phyloP scores from a whole-genome alignment of 2,329 filamentous ascomycete genomes.

The Penicillium brasilianum region DNA sequence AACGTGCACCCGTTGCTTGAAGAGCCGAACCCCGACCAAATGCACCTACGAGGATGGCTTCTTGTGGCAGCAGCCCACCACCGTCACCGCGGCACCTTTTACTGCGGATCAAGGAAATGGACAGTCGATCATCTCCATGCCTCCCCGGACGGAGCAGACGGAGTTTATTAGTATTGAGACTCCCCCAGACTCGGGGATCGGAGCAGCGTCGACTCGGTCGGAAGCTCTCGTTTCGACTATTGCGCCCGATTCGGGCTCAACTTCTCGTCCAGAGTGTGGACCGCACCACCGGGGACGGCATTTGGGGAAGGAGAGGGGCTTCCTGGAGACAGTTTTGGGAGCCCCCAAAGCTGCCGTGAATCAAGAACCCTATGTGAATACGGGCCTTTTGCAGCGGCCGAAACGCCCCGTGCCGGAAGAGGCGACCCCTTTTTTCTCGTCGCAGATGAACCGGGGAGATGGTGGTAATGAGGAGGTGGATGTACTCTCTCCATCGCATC shows the following conservation, averaged over 20 bases:
- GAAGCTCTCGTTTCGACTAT: constrained; percentile 23
- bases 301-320: constrained; percentile 34
- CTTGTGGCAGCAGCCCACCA: constrained; percentile 46
- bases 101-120: constrained; percentile 31
- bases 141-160: constrained; percentile 29
- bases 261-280: constrained; percentile 7
- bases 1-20: constrained; percentile 46
- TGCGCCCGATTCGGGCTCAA: constrained; percentile 17
- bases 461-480: constrained; percentile 27
- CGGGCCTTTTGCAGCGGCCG: constrained; percentile 36
- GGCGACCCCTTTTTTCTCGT: constrained; percentile 3
- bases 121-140: constrained; percentile 24
- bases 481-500: constrained; percentile 37
- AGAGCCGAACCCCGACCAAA: constrained; percentile 41
- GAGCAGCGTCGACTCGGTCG: constrained; percentile 31
- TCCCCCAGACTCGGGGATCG: constrained; percentile 41
- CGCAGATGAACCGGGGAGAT: constrained; percentile 20
- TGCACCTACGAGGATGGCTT: constrained; percentile 51
- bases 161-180: constrained; percentile 29
- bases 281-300: constrained; percentile 14
- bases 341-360: constrained; percentile 41
- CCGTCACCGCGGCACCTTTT: constrained; percentile 36
- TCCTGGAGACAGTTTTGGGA: constrained; percentile 43
- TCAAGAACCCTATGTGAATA: constrained; percentile 38
- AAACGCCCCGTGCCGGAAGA: constrained; percentile 22